These are phyloP conservation scores for Neckera pumila DNA, from an alignment of 225 moss, liverwort and hornwort species.

Conservation along the genomic window DNA sequence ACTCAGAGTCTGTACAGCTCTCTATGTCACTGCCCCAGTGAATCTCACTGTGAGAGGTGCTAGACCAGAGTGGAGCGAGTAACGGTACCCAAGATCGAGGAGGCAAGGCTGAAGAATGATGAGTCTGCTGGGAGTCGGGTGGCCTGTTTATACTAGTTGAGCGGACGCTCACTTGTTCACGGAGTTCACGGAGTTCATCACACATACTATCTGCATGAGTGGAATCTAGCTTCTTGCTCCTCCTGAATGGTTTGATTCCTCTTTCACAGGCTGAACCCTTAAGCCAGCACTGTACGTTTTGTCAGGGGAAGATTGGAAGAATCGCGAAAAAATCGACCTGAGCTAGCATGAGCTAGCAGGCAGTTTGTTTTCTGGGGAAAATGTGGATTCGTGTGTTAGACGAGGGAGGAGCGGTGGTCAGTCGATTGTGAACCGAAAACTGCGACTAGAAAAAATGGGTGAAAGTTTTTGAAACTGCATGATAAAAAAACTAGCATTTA, in stretches of 20 bases:
- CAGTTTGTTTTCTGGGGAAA: neutral
- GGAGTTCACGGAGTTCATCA: neutral
- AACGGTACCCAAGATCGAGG: neutral
- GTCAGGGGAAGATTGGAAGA: neutral
- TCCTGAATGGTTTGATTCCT: neutral
- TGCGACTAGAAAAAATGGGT: no score
- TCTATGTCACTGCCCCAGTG: conserved; percentile 3
- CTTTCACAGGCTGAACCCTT: neutral
- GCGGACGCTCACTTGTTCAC: neutral
- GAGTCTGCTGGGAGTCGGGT: neutral
- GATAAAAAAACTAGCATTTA: no score
- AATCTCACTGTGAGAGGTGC: neutral
- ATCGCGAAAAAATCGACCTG: neutral
- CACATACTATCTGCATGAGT: neutral
- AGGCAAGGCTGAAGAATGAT: neutral
- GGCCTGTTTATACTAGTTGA: neutral
- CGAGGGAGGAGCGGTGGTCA: neutral
- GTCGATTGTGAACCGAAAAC: neutral
- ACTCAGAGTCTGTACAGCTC: conserved; percentile 27
- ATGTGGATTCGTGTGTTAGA: neutral
- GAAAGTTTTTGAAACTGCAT: neutral
- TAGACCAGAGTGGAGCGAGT: neutral
- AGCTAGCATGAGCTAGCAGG: no score
- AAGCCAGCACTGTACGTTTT: neutral
- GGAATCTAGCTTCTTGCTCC: neutral